These are phyloP conservation scores for Eutrema japonicum DNA, from an alignment of 345 rosid genomes.

Conservation along the genomic window DNA sequence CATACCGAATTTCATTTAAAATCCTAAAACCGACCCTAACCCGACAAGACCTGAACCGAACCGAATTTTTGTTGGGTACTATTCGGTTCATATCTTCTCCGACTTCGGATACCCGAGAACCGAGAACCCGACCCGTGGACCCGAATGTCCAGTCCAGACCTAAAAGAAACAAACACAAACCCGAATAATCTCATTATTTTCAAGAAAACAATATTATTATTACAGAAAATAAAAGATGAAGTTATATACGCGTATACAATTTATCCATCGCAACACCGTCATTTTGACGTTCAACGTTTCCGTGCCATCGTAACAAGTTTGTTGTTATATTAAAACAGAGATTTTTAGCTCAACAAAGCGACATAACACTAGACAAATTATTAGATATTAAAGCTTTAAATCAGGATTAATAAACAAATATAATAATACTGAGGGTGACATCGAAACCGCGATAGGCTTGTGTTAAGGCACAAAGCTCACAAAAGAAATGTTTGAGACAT, in stretches of 20 bases:
- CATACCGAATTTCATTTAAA: too few relatives aligned
- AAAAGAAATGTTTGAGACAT: too few relatives aligned
- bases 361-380: background rate
- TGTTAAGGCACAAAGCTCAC: constrained; percentile 67
- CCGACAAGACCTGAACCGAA: too few relatives aligned
- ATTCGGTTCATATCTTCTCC: too few relatives aligned
- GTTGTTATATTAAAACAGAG: background rate
- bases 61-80: too few relatives aligned
- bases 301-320: constrained; percentile 15
- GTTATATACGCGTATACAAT: background rate
- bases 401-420: background rate
- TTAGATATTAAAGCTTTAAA: background rate
- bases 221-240: background rate
- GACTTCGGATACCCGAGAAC: too few relatives aligned
- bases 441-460: constrained; percentile 70
- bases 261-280: constrained; percentile 23
- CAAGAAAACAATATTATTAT: background rate
- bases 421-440: constrained; percentile 48
- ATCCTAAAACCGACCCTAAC: too few relatives aligned
- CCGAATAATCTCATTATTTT: background rate
- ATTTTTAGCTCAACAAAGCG: background rate
- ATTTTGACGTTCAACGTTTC: constrained; percentile 27
- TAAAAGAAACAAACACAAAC: background rate
- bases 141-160: too few relatives aligned
- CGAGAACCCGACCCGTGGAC: too few relatives aligned